A percentile compares a stretch with the other conserved stretches of the same genome.
These are phyloP conservation scores for Clausena lansium DNA, from an alignment of 345 rosid genomes.

Conservation along the genomic window DNA sequence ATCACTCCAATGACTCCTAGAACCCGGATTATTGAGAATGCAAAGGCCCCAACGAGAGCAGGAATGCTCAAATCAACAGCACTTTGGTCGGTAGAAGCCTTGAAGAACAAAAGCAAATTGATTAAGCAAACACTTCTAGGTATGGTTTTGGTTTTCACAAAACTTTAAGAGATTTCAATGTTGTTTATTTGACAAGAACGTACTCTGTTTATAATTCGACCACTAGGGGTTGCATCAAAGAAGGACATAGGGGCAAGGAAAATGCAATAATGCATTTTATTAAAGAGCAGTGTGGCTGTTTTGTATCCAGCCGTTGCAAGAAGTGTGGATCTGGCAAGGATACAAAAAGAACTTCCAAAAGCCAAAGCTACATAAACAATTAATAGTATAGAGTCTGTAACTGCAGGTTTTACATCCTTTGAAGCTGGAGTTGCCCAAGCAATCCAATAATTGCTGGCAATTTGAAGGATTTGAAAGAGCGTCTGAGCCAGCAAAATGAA, in stretches of 20 bases:
- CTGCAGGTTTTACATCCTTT: conserved; percentile 44
- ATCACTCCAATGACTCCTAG: conserved; percentile 60
- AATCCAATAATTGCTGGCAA: conserved; percentile 83
- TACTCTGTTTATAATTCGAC: conserved; percentile 58
- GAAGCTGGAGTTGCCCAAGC: conserved; percentile 68
- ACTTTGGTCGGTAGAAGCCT: conserved; percentile 87
- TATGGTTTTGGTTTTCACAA: background rate
- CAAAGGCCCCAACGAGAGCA: conserved; percentile 39
- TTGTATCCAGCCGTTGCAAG: conserved; percentile 48
- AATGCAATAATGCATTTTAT: conserved; percentile 56
- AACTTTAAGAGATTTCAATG: background rate
- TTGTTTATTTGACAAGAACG: conserved; percentile 2
- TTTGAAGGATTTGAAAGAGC: conserved; percentile 54
- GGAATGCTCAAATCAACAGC: conserved; percentile 56
- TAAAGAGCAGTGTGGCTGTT: conserved; percentile 62
- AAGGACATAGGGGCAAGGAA: conserved; percentile 79
- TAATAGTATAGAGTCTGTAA: conserved; percentile 35
- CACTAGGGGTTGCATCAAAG: conserved; percentile 72
- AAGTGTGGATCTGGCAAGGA: conserved; percentile 45
- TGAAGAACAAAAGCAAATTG: background rate
- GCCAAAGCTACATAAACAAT: conserved; percentile 56
- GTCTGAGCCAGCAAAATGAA: conserved; percentile 50
- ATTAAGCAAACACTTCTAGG: background rate
- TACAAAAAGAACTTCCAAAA: conserved; percentile 52
- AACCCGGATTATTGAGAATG: conserved; percentile 46